Evolutionary conservation across 257 asterid genomes (phyloP), one percentile per base, ranked within the genome.

Genomic region (Solanum raphanifolium): DNA sequence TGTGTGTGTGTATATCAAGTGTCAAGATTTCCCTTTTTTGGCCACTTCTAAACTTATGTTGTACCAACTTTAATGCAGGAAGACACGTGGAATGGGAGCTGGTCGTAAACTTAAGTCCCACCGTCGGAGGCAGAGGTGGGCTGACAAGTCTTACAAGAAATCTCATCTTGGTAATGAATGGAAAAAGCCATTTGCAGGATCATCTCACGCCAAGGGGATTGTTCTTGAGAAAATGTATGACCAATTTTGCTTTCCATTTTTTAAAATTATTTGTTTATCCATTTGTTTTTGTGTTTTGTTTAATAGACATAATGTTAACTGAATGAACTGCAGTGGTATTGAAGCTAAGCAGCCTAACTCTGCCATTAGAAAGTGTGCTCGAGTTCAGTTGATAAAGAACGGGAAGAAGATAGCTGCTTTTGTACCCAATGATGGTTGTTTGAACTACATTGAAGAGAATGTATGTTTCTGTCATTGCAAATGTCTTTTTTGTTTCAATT

Each of bases 81-180:
- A 84, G 36, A 84, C 87, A 36, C 87, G 79, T 36, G 79, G 78
- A 84, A 84, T 84, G 79, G 87, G 79, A 84, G 79, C 79, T 84
- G 87, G 39, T 84, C 79, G 87, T 68, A 65, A 84, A 36, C 25
- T 84, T 12, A 84, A 84, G 87, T 84, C 87, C 87, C 87, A 84
- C 79, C 62, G 79, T 15, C 31, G 87, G 25, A 84, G 87, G 39
- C 87, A 84, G 36, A 75, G 87, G 58, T 84, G 87, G 79, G 87
- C 79, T 25, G 87, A 84, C 11, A 84, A 84, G 35, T 65, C 87
- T 65, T 84, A 84, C 35, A 84, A 84, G 78, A 84, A 84, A 15
- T 84, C 87, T 65, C 87, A 84, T 84, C 87, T 84, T 84, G 87
- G 87, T 3, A 84, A 84, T 65, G 87, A n/a, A 84, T 84, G 87